Evolutionary conservation across 2,329 filamentous ascomycete species (phyloP).

Genomic region (Chaetomiaceae sp.): DNA sequence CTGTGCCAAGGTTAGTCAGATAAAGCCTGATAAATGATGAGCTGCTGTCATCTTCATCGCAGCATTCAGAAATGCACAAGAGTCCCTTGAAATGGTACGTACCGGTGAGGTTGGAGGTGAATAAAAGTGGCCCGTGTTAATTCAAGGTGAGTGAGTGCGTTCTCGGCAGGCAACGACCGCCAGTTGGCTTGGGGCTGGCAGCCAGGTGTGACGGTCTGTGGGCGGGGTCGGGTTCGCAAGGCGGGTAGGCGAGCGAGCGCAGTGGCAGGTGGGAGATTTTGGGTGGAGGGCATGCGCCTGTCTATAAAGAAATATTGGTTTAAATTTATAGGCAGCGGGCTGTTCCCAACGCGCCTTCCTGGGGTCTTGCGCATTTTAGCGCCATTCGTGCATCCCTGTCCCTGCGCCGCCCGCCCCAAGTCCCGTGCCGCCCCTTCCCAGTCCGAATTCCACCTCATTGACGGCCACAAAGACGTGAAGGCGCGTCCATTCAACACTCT

Average conservation of each 20-base stretch:
- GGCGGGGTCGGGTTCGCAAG: constrained; percentile 13
- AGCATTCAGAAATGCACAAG: background rate
- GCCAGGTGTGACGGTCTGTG: constrained; percentile 17
- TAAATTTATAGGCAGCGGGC: constrained; percentile 30
- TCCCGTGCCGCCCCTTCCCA: constrained; percentile 18
- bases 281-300: constrained; percentile 27
- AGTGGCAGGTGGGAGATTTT: constrained; percentile 21
- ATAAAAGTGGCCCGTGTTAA: too few species aligned
- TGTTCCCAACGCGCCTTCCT: constrained; percentile 27
- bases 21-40: background rate
- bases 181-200: too few species aligned
- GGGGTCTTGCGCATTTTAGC: constrained; percentile 26
- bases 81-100: background rate
- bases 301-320: constrained; percentile 30
- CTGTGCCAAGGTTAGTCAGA: background rate
- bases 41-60: background rate
- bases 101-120: background rate
- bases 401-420: constrained; percentile 23
- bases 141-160: too few species aligned
- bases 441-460: background rate
- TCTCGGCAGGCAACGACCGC: too few species aligned
- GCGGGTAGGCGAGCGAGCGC: constrained; percentile 24
- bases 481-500: constrained; percentile 4
- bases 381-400: constrained; percentile 25
- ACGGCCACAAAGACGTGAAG: constrained; percentile 9